Evolutionary conservation across 108 stramenopile genomes (phyloP), one percentile per base, ranked within the genome.

Genomic region (Nitzschia sp.): DNA sequence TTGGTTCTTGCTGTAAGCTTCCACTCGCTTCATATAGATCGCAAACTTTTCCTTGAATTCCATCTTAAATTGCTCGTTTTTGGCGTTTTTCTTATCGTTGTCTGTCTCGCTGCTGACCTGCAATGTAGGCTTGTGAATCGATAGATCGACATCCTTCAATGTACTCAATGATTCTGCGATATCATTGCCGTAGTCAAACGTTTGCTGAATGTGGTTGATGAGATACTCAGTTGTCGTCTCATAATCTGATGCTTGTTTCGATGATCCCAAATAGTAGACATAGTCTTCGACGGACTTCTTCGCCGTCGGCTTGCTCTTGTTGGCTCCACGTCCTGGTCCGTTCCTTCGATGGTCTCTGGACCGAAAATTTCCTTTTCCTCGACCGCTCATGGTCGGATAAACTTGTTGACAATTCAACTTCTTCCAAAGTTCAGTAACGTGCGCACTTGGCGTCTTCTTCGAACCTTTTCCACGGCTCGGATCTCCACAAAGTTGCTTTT

Each of bases 231-330:
- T 29, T 29, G 58, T 59, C 17, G 29, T 31, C 32, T 59, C 58
- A 29, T 59, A 59, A 59, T 59, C 58, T 9, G 28, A 30, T 5
- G 58, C 58, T 31, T 59, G 58, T 18, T 11, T 59, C 17, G 58
- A 42, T 42, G 38, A 42, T 11, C 38, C 38, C 8, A 42, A 15
- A 42, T 42, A 42, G 38, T 11, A 42, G 28, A 59, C 32, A n/a
- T 59, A 59, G 29, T 59, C 58, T 26, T 30, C 24, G 26, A 59
- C 18, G 31, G 58, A 30, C 58, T 59, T 59, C 24, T 59, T 59
- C 31, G 32, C 5, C 6, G 26, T 34, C 9, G 24, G 28, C 58
- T 59, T 59, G 18, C 5, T 11, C 6, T 54, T 54, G 6, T 19
- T n/a, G n/a, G 11, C 21, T 42, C 38, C 38, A 42, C 38, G 38